Evolutionary conservation across 257 asterid species (phyloP), one percentile per base, ranked within the genome.

Genomic region (Scutellaria baicalensis): DNA sequence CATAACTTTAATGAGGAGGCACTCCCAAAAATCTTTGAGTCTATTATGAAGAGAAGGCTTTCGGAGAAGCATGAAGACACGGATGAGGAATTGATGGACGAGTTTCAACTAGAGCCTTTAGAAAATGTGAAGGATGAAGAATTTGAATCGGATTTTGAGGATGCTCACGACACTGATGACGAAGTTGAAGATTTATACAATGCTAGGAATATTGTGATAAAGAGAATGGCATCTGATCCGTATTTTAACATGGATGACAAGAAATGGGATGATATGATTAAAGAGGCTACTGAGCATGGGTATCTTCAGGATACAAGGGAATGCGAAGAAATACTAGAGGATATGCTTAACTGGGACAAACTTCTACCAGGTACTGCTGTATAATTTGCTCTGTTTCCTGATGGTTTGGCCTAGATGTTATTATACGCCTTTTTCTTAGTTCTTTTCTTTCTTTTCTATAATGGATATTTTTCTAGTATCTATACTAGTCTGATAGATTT

Each of bases 211-310:
- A 58, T 67, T 39, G 89, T 85, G 43, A 59, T 63, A 47, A 80
- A 78, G 77, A 80, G 59, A 79, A 84, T 78, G 96, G 57, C 64
- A 5, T 27, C 72, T 12, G 90, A 91, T 75, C 85, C 85, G 33
- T 84, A 61, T 67, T 81, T 79, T 68, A 80, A 83, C 83, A 85
- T 85, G 96, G 84, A 82, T 80, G 95, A 87, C 72, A 75, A 5
- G 48, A 90, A 87, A 73, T 93, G 95, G 95, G 92, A 88, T 70
- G 95, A 87, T 39, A 85, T 90, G 92, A 76, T 93, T 68, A 79
- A 74, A 70, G 95, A 85, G 78, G 89, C 91, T 17, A 69, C 68
- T 6, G 88, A 84, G 66, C 80, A 85, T 43, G 97, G 97, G 16
- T 58, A 55, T 84, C 84, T 90, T 57, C 69, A 76, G 54, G 92